Percentiles rank a stretch among this genome's conserved stretches.
Conservation (phyloP, 1,284 basidiomycete species). For the Gomphus sp. region DNA sequence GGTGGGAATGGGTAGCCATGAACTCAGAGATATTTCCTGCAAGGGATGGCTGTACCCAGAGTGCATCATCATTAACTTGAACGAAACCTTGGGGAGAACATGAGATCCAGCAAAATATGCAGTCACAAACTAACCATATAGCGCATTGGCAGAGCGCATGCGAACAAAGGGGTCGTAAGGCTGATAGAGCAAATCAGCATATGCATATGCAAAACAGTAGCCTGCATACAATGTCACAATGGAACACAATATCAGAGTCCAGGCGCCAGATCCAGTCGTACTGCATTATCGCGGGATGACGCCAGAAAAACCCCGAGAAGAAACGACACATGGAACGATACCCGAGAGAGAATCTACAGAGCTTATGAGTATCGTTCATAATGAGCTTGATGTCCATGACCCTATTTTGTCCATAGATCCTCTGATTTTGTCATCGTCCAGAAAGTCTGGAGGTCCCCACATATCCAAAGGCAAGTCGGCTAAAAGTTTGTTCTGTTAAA, state of each 20-base stretch:
- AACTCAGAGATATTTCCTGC: constrained; percentile 4
- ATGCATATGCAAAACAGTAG: not conserved
- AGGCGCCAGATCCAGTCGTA: constrained; percentile 10
- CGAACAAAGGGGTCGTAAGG: constrained; percentile 7
- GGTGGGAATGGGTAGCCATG: not conserved
- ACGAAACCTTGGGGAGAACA: not conserved
- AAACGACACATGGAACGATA: constrained; percentile 9
- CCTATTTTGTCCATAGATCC: constrained; percentile 1
- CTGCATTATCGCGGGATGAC: constrained; percentile 6
- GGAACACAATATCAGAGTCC: constrained; percentile 8
- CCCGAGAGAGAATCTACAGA: constrained; percentile 1
- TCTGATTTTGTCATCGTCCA: not conserved
- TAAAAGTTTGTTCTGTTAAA: not conserved
- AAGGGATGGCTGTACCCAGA: constrained; percentile 6
- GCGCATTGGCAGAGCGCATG: constrained; percentile 2
- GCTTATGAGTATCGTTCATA: not conserved
- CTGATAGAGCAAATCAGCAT: not conserved
- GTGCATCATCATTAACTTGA: constrained; percentile 3
- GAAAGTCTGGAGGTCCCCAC: constrained; percentile 4
- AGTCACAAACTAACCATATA: not conserved
- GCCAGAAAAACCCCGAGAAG: constrained; percentile 9
- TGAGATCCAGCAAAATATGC: not conserved
- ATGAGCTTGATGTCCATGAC: not conserved
- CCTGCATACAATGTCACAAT: constrained; percentile 8
- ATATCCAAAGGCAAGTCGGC: constrained; percentile 5